Evolutionary conservation across 1,284 basidiomycete genomes (phyloP).

Genomic region (Naganishia cerealis): DNA sequence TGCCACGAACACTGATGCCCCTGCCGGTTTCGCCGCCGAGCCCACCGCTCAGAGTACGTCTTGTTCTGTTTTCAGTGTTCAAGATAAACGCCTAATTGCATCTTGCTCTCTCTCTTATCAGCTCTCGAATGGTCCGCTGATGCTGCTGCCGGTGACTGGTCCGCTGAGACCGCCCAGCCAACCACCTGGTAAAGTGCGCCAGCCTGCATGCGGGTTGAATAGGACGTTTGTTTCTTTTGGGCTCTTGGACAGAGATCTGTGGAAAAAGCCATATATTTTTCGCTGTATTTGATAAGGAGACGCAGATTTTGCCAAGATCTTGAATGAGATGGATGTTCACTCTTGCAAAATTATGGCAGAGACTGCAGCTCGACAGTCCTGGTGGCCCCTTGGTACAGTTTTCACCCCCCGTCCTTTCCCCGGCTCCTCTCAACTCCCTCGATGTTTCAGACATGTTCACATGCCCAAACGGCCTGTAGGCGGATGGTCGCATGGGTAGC

Average conservation of each 20-base stretch:
- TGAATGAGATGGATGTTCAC: slow-evolving; percentile 28
- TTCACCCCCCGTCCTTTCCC: neutral
- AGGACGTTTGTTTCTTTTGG: slow-evolving; percentile 23
- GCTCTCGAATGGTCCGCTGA: slow-evolving; percentile 86
- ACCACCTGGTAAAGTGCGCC: slow-evolving; percentile 32
- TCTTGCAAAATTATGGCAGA: neutral
- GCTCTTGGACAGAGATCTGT: slow-evolving; percentile 26
- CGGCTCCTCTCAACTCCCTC: neutral
- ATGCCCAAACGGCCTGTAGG: too few species aligned
- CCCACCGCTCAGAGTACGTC: slow-evolving; percentile 71
- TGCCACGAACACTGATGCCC: slow-evolving; percentile 67
- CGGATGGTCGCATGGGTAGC: neutral
- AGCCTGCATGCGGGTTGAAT: slow-evolving; percentile 20
- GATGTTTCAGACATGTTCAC: neutral
- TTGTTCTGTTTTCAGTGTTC: slow-evolving; percentile 30
- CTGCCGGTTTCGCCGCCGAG: slow-evolving; percentile 74
- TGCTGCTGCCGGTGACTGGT: slow-evolving; percentile 61
- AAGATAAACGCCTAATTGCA: slow-evolving; percentile 39
- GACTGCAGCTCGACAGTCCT: neutral
- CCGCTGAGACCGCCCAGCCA: slow-evolving; percentile 58
- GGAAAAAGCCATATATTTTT: slow-evolving; percentile 30
- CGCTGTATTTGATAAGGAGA: slow-evolving; percentile 29
- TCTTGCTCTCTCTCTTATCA: slow-evolving; percentile 36
- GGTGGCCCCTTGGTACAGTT: neutral
- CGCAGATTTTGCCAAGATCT: slow-evolving; percentile 15